phyloP scores from a whole-genome alignment of 2,329 filamentous ascomycete genomes.

The Aspergillus hiratsukae region DNA sequence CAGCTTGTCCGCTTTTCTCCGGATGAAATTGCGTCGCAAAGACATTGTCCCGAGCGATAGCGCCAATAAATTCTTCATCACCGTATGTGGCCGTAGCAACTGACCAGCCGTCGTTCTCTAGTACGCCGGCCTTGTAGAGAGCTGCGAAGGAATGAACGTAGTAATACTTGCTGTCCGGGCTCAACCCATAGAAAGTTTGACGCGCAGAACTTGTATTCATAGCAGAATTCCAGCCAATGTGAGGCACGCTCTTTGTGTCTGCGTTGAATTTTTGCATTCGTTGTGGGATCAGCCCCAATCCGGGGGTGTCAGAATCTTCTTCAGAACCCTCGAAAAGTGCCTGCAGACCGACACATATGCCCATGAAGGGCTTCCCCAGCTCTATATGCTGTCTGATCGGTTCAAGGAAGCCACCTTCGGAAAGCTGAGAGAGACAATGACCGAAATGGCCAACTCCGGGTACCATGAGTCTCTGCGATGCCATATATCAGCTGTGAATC shows the following conservation, averaged over 20 bases:
- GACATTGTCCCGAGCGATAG: constrained; percentile 77
- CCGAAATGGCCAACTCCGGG: constrained; percentile 97
- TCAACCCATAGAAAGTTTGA: constrained; percentile 70
- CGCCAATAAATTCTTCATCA: constrained; percentile 83
- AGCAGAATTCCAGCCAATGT: constrained; percentile 98
- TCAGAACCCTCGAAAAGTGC: constrained; percentile 81
- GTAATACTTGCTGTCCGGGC: constrained; percentile 88
- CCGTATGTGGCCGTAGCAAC: constrained; percentile 91
- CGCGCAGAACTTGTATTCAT: constrained; percentile 45
- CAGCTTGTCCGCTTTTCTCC: constrained; percentile 91
- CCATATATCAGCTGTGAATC: constrained; percentile 5
- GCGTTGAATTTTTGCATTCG: constrained; percentile 73
- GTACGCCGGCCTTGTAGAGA: constrained; percentile 65
- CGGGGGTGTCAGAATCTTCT: constrained; percentile 67
- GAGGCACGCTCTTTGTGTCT: constrained; percentile 81
- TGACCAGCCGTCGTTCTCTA: constrained; percentile 81
- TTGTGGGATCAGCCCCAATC: constrained; percentile 70
- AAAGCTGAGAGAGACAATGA: constrained; percentile 83
- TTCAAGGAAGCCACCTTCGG: constrained; percentile 74
- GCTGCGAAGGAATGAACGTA: constrained; percentile 95
- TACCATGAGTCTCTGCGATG: constrained; percentile 75
- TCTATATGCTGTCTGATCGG: constrained; percentile 78
- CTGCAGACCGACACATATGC: constrained; percentile 92
- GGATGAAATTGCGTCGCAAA: constrained; percentile 96
- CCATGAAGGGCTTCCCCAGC: constrained; percentile 95